Percentiles rank a stretch among this genome's conserved stretches.
These are phyloP conservation scores for Metrosideros polymorpha DNA, from an alignment of 441 rosid species.

Conservation along the genomic window DNA sequence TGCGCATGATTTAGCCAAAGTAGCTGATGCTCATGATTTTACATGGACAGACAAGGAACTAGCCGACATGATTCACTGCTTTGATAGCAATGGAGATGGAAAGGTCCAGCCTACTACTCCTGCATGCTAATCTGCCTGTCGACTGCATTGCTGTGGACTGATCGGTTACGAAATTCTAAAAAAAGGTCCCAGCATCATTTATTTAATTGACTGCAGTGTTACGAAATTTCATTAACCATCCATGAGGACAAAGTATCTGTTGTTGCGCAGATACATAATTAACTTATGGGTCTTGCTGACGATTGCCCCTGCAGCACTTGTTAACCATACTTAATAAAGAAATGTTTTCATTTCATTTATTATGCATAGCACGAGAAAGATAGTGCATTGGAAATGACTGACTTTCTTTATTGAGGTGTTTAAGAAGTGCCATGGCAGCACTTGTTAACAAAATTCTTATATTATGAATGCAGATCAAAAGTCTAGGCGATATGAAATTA, in stretches of 20 bases:
- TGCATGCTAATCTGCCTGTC: background rate
- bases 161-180: background rate
- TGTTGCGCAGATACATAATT: background rate
- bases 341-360: background rate
- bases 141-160: background rate
- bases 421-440: background rate
- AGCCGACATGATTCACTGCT: constrained; percentile 64
- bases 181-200: background rate
- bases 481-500: background rate
- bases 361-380: background rate
- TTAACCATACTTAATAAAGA: background rate
- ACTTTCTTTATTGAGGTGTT: background rate
- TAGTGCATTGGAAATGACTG: background rate
- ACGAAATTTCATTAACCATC: background rate
- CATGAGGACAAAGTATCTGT: background rate
- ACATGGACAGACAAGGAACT: constrained; percentile 62
- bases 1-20: constrained; percentile 38
- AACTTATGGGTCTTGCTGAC: background rate
- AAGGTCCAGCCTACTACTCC: constrained; percentile 31
- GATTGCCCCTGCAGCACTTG: background rate
- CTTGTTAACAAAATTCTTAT: background rate
- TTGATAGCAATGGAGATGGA: constrained; percentile 54
- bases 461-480: background rate
- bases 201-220: background rate
- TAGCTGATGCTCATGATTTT: constrained; percentile 63